These are phyloP conservation scores for Ustilago vetiveriae DNA, from an alignment of 1,284 basidiomycete species.

Conservation along the genomic window DNA sequence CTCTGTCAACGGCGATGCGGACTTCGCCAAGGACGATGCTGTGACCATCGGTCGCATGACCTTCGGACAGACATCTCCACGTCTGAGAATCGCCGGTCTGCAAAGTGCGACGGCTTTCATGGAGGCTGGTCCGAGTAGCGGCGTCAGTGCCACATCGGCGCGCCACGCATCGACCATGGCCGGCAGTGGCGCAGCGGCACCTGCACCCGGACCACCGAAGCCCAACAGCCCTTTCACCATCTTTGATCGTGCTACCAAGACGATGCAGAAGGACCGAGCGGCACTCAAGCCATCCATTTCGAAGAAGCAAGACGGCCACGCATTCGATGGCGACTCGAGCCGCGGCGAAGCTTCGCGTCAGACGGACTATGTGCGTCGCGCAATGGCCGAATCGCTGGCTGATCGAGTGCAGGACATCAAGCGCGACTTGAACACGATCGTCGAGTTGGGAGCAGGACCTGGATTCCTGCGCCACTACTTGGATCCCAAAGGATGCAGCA, in stretches of 20 bases:
- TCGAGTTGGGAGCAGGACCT: constrained; percentile 93
- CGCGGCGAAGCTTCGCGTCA: constrained; percentile 72
- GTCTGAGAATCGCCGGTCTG: constrained; percentile 4
- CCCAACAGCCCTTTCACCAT: constrained; percentile 68
- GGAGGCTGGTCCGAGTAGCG: background rate
- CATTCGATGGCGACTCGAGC: constrained; percentile 34
- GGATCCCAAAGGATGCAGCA: constrained; percentile 74
- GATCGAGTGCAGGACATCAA: constrained; percentile 91
- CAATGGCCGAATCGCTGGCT: constrained; percentile 87
- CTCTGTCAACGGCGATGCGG: background rate
- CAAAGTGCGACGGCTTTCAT: background rate
- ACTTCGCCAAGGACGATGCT: background rate
- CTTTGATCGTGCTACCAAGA: constrained; percentile 88
- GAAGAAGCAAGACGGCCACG: constrained; percentile 10
- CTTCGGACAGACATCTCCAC: constrained; percentile 31
- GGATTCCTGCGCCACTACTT: constrained; percentile 89
- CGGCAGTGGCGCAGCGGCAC: constrained; percentile 19
- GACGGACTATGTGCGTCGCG: constrained; percentile 91
- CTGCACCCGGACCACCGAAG: constrained; percentile 56
- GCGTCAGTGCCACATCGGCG: constrained; percentile 10
- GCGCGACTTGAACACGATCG: constrained; percentile 78
- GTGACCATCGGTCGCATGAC: constrained; percentile 7
- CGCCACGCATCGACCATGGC: constrained; percentile 50
- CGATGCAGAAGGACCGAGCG: constrained; percentile 81
- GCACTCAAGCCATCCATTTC: constrained; percentile 73